Base-by-base conservation (phyloP, 805 yeast genomes). In the Metschnikowia picachoensis region DNA sequence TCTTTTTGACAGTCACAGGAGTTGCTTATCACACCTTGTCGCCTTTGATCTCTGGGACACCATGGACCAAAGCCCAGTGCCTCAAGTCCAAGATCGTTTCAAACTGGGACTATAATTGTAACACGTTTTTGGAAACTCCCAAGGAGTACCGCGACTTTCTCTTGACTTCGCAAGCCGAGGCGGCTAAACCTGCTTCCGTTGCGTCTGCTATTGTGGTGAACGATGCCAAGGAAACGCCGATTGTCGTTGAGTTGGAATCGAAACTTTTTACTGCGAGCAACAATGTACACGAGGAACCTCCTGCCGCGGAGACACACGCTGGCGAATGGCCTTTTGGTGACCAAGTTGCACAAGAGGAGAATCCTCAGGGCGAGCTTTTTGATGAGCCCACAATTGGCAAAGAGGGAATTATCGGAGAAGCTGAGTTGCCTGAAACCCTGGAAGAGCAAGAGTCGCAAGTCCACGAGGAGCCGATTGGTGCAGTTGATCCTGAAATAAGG, bases 51-150 rank as follows among this genome's bases (percentile, higher is more conserved):
- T 87, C 87, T 61, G 99, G 87, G 39, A 61, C 78, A 11, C 78
- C 79, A 44, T 92, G 98, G 97, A 85, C 95, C 39, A 76, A 76
- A 58, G 64, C 61, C 28, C 65, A 75, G 49, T 94, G 99, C 68
- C 68, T 72, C 48, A 68, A 74, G 37, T 72, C 91, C 37, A 80
- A 80, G 67, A 64, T 80, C 56, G 52, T 86, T 30, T 50, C 71
- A 3, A 73, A 79, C 34, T 94, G 98, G 99, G 99, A 94, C 74
- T 94, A 82, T 62, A 85, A 84, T 60, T 94, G 99, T 70, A 72
- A 69, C 50, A 56, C 73, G 12, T 89, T 78, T 64, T 72, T 71
- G 35, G 64, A 58, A 5, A 56, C 41, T n/a, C 44, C 57, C 14
- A 54, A 53, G 15, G 63, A 64, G 20, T 69, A 70, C 52, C 43